Conservation (phyloP, 2,329 filamentous ascomycete genomes). For the Pseudogymnoascus destructans region DNA sequence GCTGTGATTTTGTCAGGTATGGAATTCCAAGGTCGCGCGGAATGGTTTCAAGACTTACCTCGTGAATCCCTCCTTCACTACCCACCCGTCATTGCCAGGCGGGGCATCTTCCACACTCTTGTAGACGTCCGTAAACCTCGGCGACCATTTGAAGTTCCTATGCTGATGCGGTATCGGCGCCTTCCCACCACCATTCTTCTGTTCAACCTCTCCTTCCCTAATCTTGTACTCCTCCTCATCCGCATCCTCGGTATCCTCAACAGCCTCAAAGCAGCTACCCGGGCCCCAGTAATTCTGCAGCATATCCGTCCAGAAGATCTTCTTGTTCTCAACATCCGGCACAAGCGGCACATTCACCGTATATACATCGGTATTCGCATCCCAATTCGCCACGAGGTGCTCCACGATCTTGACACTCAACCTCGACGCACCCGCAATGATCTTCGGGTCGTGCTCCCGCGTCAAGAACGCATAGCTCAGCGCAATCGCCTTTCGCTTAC, state of each 20-base stretch:
- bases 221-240: constrained; percentile 62
- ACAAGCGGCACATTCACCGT: constrained; percentile 81
- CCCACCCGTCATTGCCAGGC: constrained; percentile 87
- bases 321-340: constrained; percentile 55
- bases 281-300: constrained; percentile 80
- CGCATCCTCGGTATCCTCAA: constrained; percentile 51
- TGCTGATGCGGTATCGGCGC: constrained; percentile 43
- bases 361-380: constrained; percentile 65
- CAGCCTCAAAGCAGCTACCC: constrained; percentile 77
- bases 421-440: constrained; percentile 64
- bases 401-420: constrained; percentile 69
- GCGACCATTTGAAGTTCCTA: constrained; percentile 91
- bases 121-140: constrained; percentile 75
- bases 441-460: constrained; percentile 65
- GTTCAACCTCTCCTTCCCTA: constrained; percentile 45
- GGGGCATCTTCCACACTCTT: constrained; percentile 67
- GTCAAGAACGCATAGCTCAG: constrained; percentile 85
- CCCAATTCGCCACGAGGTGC: constrained; percentile 65
- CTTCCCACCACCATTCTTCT: constrained; percentile 28
- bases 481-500: constrained; percentile 59
- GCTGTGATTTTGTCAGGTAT: constrained; percentile 33
- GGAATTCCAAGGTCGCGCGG: constrained; percentile 2
- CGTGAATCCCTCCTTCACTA: constrained; percentile 73
- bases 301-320: constrained; percentile 73
- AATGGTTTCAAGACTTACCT: constrained; percentile 41